Conservation (phyloP, 2,329 filamentous ascomycete species). For the Penicillium fuscoglaucum region DNA sequence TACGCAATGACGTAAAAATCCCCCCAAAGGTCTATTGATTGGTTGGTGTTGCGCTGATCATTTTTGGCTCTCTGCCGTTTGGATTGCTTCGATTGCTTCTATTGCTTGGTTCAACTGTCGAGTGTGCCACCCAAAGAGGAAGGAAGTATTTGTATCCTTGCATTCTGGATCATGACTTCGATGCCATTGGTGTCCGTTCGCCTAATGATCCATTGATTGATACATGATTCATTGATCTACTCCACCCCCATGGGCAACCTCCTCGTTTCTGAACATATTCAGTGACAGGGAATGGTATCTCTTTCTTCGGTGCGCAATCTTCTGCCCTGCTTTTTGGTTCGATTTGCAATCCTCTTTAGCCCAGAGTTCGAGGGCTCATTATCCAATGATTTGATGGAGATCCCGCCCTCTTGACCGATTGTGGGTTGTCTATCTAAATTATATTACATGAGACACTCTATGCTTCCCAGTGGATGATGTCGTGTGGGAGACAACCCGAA, state of each 20-base stretch:
- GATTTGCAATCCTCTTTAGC: background rate
- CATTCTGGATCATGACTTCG: background rate
- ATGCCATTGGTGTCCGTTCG: slow-evolving; percentile 12
- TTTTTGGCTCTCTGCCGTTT: background rate
- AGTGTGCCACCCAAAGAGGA: background rate
- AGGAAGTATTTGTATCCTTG: background rate
- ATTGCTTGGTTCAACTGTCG: slow-evolving; percentile 3
- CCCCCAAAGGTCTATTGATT: slow-evolving; percentile 3
- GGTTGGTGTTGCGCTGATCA: slow-evolving; percentile 7
- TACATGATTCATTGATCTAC: slow-evolving; percentile 2
- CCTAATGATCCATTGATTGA: slow-evolving; percentile 11
- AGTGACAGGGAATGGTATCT: slow-evolving; percentile 6
- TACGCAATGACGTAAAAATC: slow-evolving; percentile 13
- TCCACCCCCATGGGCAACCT: slow-evolving; percentile 5
- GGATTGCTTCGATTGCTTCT: slow-evolving; percentile 1
- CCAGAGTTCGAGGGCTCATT: background rate
- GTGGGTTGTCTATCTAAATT: background rate
- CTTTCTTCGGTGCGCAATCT: background rate
- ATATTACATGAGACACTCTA: slow-evolving; percentile 5
- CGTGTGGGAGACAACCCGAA: background rate
- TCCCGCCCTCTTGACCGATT: background rate
- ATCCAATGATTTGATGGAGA: background rate
- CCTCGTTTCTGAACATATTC: slow-evolving; percentile 1
- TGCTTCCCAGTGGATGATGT: background rate
- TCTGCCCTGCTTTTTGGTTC: background rate